Evolutionary conservation across 345 rosid species (phyloP).

Genomic region (Triadica sebifera): DNA sequence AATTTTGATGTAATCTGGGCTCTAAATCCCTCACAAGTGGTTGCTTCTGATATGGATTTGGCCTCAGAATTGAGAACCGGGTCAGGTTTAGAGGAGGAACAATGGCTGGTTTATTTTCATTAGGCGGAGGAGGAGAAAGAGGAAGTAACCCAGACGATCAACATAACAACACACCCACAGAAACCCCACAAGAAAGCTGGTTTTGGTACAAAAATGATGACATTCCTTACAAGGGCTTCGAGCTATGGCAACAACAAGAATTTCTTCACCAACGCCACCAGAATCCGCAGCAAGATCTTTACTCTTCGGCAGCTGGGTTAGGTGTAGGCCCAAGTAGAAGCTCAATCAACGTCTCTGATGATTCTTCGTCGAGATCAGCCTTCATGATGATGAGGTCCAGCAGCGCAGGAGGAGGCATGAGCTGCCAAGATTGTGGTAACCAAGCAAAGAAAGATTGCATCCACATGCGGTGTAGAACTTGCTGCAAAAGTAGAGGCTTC

Average conservation of each 20-base stretch:
- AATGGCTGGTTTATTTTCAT: slow-evolving; percentile 69
- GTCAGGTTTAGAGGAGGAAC: slow-evolving; percentile 46
- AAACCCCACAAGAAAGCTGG: slow-evolving; percentile 50
- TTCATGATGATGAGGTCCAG: slow-evolving; percentile 45
- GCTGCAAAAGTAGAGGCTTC: slow-evolving; percentile 80
- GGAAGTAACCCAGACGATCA: slow-evolving; percentile 41
- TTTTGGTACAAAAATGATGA: slow-evolving; percentile 56
- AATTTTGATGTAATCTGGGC: not conserved
- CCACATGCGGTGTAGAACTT: slow-evolving; percentile 79
- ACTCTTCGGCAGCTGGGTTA: slow-evolving; percentile 52
- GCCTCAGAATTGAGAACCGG: slow-evolving; percentile 33
- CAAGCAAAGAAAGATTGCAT: slow-evolving; percentile 81
- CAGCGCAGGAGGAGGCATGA: slow-evolving; percentile 32
- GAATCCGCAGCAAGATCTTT: slow-evolving; percentile 61
- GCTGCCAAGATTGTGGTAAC: slow-evolving; percentile 87
- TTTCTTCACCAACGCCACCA: slow-evolving; percentile 40
- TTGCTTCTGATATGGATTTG: slow-evolving; percentile 39
- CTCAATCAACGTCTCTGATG: slow-evolving; percentile 52
- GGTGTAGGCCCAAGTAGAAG: slow-evolving; percentile 64
- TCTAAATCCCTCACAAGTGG: not conserved
- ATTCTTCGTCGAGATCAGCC: slow-evolving; percentile 52
- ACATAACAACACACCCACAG: slow-evolving; percentile 11
- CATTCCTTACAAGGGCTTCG: slow-evolving; percentile 47
- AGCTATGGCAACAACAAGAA: slow-evolving; percentile 44
- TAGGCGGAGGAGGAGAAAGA: slow-evolving; percentile 29